These are phyloP conservation scores for Ormosia semicastrata DNA, from an alignment of 306 rosid species.

Conservation along the genomic window DNA sequence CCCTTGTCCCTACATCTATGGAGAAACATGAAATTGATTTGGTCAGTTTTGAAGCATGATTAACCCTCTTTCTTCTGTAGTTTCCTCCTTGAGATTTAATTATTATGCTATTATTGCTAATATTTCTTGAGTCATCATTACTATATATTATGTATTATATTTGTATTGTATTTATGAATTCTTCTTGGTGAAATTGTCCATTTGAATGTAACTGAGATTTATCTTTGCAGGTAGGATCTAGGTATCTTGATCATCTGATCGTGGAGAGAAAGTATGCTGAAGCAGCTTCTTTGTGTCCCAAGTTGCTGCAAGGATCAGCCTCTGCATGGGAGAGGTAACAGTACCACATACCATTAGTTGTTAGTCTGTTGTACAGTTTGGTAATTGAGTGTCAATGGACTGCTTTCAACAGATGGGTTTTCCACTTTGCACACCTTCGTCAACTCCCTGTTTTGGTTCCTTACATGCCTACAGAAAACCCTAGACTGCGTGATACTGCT, in stretches of 20 bases:
- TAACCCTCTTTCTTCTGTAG: neutral
- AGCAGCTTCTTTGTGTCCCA: constrained; percentile 83
- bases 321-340: constrained; percentile 87
- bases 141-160: neutral
- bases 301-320: constrained; percentile 70
- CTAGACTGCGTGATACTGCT: constrained; percentile 74
- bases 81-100: neutral
- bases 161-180: neutral
- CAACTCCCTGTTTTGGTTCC: constrained; percentile 87
- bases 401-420: constrained; percentile 70
- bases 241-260: constrained; percentile 89
- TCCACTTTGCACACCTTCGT: constrained; percentile 86
- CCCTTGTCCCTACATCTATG: neutral
- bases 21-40: neutral
- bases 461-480: constrained; percentile 71
- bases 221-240: constrained; percentile 69
- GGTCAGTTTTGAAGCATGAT: neutral
- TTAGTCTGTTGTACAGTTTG: neutral
- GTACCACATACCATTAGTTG: constrained; percentile 31
- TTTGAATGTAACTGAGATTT: constrained; percentile 1
- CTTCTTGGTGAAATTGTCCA: neutral
- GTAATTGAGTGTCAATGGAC: constrained; percentile 25
- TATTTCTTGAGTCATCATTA: constrained; percentile 3
- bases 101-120: neutral
- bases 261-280: constrained; percentile 84